Evolutionary conservation across 2,329 filamentous ascomycete genomes (phyloP), one percentile per base, ranked within the genome.

Genomic region (Cladophialophora immunda): DNA sequence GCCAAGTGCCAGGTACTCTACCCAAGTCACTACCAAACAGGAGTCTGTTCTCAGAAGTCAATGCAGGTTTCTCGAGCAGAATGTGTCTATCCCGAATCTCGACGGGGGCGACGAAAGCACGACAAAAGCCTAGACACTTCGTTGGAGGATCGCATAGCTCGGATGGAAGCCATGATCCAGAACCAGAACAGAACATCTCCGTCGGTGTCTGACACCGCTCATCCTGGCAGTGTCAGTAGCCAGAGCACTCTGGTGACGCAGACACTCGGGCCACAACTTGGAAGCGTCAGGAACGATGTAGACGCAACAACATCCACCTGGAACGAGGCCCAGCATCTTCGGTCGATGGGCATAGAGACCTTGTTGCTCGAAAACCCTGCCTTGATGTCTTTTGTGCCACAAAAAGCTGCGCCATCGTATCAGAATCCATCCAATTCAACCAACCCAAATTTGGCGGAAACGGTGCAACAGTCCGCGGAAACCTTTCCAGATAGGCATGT

Each of bases 131-230:
- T 29, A 17, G 52, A 29, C 29, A 22, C 52, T 9, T 30, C 15
- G 4, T 30, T 55, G 52, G 52, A 55, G 30, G 52, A 15, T 29
- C 52, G 52, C 22, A 55, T 55, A 34, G 52, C 52, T 22, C 30
- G 52, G 22, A 55, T 55, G 52, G 52, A 55, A 11, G 52, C 52
- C 22, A 55, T 55, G 52, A 55, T 55, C 4, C 22, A 55, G 52
- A 34, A 30, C 22, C 52, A 55, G 52, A 30, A 30, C 52, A 55
- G 30, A 25, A 1, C 13, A n/a, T 55, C 52, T 30, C 52, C 52
- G 25, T 55, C 52, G n/a, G 30, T 34, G 30, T 29, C 25, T 55
- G 52, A 55, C 8, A 29, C 25, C 3, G 25, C 52, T 55, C 25
- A 29, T 55, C 27, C 52, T 15, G 22, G 52, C 52, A 55, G 52